Base-by-base conservation (phyloP, 352 stramenopile genomes). In the Phytophthora sojae region DNA sequence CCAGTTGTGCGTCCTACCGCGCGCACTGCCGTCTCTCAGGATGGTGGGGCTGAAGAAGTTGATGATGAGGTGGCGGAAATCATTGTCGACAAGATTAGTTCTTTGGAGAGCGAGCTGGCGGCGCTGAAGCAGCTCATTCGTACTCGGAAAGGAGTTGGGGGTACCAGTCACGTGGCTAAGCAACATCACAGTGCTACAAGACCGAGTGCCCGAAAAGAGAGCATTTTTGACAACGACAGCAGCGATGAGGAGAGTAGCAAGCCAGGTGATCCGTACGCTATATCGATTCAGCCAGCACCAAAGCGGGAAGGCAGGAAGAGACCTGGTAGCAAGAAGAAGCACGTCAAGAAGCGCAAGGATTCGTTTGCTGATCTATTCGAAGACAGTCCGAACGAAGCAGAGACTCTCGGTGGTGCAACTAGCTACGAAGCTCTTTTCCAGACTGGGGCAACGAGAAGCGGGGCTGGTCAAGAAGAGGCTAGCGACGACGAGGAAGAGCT, bases 51-150 rank as follows among this genome's bases (percentile, higher is more conserved):
- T 6, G 67, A 64, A 11, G 64, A 76, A 37, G 71, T 76, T 15
- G 66, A 55, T 67, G 71, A 86, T 32, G 82, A 82, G 44, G 80
- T 91, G 21, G 80, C 86, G 11, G 86, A 88, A 19, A 86, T 88
- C 49, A 95, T 95, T 58, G 87, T 91, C 30, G 79, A 93, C 71
- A 95, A 93, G 61, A 95, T 95, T 9, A 93, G 84, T 6, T 87
- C 80, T 30, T 62, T 95, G 1, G 87, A 91, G 63, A 77, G 74
- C 8, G 87, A 95, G 44, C 35, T 95, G 17, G 81, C 83, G 45
- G 80, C 81, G 6, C 56, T 95, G 5, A 95, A 95, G 57, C 76
- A 88, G 42, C 64, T 95, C 4, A 87, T 95, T 63, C 73, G 80
- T 39, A 82, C 77, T 70, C 75, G 84, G 17, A 88, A 86, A 63